A percentile compares a stretch with the other conserved stretches of the same genome.
These are phyloP conservation scores for Tetrahymena malaccensis DNA, from an alignment of 73 alveolate genomes.

Conservation along the genomic window DNA sequence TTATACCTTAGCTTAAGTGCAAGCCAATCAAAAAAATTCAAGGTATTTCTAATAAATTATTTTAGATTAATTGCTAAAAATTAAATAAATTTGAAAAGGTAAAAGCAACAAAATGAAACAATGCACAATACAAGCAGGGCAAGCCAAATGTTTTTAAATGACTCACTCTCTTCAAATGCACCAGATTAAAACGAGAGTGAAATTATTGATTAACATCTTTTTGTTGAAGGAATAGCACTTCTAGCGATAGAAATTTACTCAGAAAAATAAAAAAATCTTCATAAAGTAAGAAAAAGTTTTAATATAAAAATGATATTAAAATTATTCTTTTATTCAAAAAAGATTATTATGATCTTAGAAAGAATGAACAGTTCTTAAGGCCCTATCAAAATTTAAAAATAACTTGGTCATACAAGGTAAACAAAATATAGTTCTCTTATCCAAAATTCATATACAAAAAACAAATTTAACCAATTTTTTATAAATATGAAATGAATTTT, in stretches of 20 bases:
- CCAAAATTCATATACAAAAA: background rate
- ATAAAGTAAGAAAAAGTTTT: background rate
- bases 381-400: background rate
- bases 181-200: background rate
- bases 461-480: background rate
- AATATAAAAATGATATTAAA: no score
- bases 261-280: background rate
- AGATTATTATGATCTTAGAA: background rate
- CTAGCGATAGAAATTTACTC: background rate
- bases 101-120: background rate
- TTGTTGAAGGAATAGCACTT: background rate
- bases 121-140: background rate
- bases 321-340: no score
- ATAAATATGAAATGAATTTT: no score
- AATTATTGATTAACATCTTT: background rate
- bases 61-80: no score
- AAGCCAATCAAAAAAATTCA: background rate
- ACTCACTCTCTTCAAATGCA: background rate
- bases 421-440: background rate
- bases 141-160: background rate
- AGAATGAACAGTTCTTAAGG: background rate
- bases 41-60: background rate
- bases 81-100: background rate
- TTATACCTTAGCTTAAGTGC: background rate
- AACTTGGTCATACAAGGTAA: background rate